Evolutionary conservation across 352 stramenopile genomes (phyloP), one percentile per base, ranked within the genome.

Genomic region (Phytophthora megakarya): DNA sequence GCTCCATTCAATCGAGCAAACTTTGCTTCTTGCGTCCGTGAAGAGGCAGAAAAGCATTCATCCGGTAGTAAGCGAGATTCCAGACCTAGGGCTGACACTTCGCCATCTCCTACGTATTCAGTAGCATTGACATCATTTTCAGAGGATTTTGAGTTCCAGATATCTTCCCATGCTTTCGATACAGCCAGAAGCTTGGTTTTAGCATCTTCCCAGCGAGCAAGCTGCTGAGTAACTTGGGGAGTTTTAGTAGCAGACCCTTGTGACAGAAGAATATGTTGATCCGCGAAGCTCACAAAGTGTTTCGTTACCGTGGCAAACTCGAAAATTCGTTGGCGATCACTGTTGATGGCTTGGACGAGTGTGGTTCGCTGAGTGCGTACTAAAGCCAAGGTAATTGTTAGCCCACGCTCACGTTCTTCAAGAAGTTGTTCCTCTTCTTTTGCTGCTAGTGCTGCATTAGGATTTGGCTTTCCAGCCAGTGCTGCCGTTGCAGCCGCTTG

Each of bases 321-420:
- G 25, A 93, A 91, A 4, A 93, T 88, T 19, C 79, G 75, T 38
- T 89, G 75, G 5, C 82, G 80, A 45, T 95, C 85, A 1, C 56
- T 62, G 45, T 84, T 80, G 28, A 95, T 78, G 3, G 77, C 76
- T 12, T 69, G 63, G 9, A 93, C 68, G 0, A 92, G 67, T 13
- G 65, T 61, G 2, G 73, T 51, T 5, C 84, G 83, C 47, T 93
- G 84, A 2, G 51, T 68, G 13, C 88, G 78, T 16, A 95, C 74
- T 40, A 95, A 77, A 0, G 80, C 61, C 7, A 92, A 62, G 0
- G 81, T 93, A 63, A 95, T 94, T 0, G 72, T 69, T 22, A 95
- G 56, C 0, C 84, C 86, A 26, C 92, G 92, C n/a, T 92, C 84
- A 4, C 82, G 81, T 40, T 95, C 86, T 61, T 95, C 86, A 11